Evolutionary conservation across 352 stramenopile genomes (phyloP).

Genomic region (Halophytophthora polymorphica): DNA sequence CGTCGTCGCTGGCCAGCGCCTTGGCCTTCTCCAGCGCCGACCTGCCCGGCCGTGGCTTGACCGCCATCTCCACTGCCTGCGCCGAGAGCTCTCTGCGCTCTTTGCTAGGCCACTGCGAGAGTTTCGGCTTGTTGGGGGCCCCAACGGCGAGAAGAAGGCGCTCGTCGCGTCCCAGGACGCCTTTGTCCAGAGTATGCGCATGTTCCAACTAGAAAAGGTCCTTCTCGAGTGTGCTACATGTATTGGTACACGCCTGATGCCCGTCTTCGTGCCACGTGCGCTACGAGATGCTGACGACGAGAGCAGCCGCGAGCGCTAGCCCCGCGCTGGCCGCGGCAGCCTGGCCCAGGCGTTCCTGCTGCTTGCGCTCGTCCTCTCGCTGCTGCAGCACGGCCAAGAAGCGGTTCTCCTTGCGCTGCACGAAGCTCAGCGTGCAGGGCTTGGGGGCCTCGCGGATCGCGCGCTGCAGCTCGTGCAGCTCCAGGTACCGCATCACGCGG

Average conservation of each 20-base stretch:
- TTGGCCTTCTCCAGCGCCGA: slow-evolving; percentile 6
- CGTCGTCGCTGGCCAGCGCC: slow-evolving; percentile 1
- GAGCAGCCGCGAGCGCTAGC: slow-evolving; percentile 28
- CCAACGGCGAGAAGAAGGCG: too few relatives aligned
- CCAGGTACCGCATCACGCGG: slow-evolving; percentile 52
- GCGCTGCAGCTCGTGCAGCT: slow-evolving; percentile 62
- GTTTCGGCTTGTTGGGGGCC: too few relatives aligned
- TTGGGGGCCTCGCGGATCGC: slow-evolving; percentile 54
- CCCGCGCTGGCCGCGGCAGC: slow-evolving; percentile 22
- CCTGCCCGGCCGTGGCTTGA: slow-evolving; percentile 4
- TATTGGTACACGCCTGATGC: too few relatives aligned
- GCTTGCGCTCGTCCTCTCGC: slow-evolving; percentile 26
- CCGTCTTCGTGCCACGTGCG: too few relatives aligned
- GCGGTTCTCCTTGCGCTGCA: slow-evolving; percentile 49
- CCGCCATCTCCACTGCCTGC: too few relatives aligned
- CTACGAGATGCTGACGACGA: slow-evolving; percentile 37
- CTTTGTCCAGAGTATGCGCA: too few relatives aligned
- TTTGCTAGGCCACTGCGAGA: too few relatives aligned
- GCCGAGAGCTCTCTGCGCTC: too few relatives aligned
- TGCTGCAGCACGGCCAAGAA: slow-evolving; percentile 33
- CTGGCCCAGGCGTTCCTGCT: slow-evolving; percentile 16
- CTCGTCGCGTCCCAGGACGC: too few relatives aligned
- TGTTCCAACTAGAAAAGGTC: too few relatives aligned
- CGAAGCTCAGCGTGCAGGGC: slow-evolving; percentile 60
- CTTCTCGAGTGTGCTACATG: too few relatives aligned